Evolutionary conservation across 1,139 yeast genomes (phyloP).

Genomic region (Pichia sp.): DNA sequence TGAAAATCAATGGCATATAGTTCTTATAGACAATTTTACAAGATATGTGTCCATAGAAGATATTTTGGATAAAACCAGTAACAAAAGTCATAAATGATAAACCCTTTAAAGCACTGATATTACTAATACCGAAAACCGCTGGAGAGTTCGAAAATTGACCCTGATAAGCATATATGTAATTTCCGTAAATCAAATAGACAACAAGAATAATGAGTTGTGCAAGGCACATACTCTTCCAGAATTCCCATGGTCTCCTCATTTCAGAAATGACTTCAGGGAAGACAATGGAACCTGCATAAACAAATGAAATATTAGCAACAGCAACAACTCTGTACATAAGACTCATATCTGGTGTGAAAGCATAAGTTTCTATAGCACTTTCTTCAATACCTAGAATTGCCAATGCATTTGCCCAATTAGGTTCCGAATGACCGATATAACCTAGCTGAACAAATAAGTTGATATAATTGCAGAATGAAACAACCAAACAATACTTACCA

Average conservation of each 20-base stretch:
- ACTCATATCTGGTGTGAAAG: constrained; percentile 20
- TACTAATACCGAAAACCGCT: constrained; percentile 41
- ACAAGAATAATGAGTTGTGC: constrained; percentile 39
- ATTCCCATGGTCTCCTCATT: constrained; percentile 46
- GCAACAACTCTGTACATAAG: constrained; percentile 36
- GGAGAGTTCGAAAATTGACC: constrained; percentile 45
- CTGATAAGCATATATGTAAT: constrained; percentile 41
- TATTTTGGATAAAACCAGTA: constrained; percentile 41
- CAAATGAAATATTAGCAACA: constrained; percentile 42
- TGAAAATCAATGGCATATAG: constrained; percentile 34
- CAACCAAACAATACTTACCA: constrained; percentile 38
- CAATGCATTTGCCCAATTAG: constrained; percentile 37
- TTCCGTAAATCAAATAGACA: constrained; percentile 40
- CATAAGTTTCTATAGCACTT: constrained; percentile 26
- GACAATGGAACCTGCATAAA: constrained; percentile 48
- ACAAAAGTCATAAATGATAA: constrained; percentile 37
- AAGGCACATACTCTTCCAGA: constrained; percentile 42
- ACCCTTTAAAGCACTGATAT: constrained; percentile 38
- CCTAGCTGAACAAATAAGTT: constrained; percentile 40
- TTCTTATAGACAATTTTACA: constrained; percentile 42
- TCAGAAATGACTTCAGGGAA: constrained; percentile 46
- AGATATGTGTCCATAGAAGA: constrained; percentile 44
- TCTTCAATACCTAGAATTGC: constrained; percentile 24
- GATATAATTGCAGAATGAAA: constrained; percentile 42
- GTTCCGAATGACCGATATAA: constrained; percentile 35